Conservation (phyloP, 768 basidiomycete genomes). For the Lentinula edodes region DNA sequence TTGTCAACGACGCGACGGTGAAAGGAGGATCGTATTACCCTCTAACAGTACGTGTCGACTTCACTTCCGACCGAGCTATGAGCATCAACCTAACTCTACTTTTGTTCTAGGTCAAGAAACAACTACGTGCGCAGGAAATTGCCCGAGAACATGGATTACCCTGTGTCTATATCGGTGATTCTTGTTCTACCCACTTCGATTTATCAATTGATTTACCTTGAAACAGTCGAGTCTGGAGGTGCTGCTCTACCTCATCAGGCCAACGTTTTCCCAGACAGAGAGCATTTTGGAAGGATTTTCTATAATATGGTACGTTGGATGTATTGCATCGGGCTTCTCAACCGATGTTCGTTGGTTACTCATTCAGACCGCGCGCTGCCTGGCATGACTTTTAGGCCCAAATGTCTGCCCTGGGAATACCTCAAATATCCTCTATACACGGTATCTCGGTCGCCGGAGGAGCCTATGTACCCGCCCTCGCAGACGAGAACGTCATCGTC, state of each 20-base stretch:
- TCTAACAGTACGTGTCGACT: slow-evolving; percentile 48
- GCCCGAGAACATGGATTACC: slow-evolving; percentile 88
- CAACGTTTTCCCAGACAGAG: slow-evolving; percentile 91
- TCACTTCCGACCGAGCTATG: not conserved
- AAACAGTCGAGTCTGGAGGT: slow-evolving; percentile 86
- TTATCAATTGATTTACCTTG: slow-evolving; percentile 7
- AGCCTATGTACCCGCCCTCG: slow-evolving; percentile 95
- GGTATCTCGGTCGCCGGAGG: slow-evolving; percentile 94
- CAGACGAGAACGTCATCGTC: slow-evolving; percentile 89
- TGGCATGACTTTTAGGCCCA: slow-evolving; percentile 53
- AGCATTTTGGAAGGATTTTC: slow-evolving; percentile 95
- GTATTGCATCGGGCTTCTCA: not conserved
- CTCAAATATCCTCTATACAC: slow-evolving; percentile 90
- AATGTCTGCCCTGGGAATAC: slow-evolving; percentile 88
- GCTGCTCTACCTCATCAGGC: slow-evolving; percentile 91
- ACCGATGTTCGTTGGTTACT: not conserved
- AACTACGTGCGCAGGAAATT: slow-evolving; percentile 89
- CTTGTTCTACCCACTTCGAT: not conserved
- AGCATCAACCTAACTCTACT: not conserved
- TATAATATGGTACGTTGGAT: slow-evolving; percentile 78
- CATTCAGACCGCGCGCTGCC: slow-evolving; percentile 2
- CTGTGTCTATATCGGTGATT: slow-evolving; percentile 85
- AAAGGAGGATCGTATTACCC: slow-evolving; percentile 94
- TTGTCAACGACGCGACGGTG: slow-evolving; percentile 93
- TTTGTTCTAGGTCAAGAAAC: slow-evolving; percentile 76